Evolutionary conservation across 495 filamentous ascomycete species (phyloP).

Genomic region (Daldinia loculata): DNA sequence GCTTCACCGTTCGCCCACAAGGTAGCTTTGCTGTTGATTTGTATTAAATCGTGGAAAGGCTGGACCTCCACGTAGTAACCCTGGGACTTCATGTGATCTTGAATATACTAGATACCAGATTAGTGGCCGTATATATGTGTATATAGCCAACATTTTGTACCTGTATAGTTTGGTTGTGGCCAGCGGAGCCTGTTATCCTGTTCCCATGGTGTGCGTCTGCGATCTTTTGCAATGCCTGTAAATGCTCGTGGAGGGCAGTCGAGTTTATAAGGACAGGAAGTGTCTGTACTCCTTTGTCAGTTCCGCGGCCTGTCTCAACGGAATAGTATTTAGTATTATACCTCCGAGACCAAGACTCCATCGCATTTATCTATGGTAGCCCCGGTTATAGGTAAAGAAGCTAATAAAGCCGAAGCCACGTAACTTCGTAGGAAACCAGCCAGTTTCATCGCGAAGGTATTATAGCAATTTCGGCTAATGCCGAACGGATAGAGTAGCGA

Average conservation of each 20-base stretch:
- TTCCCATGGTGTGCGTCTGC: conserved; percentile 6
- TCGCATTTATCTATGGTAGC: conserved; percentile 15
- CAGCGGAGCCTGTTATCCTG: conserved; percentile 24
- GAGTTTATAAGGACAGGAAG: conserved; percentile 25
- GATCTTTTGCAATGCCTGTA: conserved; percentile 18
- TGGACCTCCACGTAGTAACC: conserved; percentile 38
- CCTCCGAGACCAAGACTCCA: conserved; percentile 27
- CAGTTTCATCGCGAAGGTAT: conserved; percentile 9
- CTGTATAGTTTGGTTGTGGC: conserved; percentile 26
- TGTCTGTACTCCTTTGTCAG: conserved; percentile 20
- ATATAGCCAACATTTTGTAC: background rate
- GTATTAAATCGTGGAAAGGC: conserved; percentile 18
- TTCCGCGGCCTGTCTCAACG: background rate
- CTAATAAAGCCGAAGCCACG: background rate
- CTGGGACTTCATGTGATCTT: conserved; percentile 7
- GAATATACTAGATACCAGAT: conserved; percentile 26
- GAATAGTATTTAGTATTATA: conserved; percentile 1
- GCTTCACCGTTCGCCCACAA: conserved; percentile 2
- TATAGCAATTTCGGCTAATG: background rate
- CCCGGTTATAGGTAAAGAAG: background rate
- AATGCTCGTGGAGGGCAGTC: conserved; percentile 7
- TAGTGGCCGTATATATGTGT: background rate
- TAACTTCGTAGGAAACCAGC: background rate
- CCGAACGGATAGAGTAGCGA: background rate
- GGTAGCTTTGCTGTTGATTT: background rate